A percentile compares a stretch with the other conserved stretches of the same genome.
phyloP scores from a whole-genome alignment of 345 rosid species.

The Citrus cavaleriei region DNA sequence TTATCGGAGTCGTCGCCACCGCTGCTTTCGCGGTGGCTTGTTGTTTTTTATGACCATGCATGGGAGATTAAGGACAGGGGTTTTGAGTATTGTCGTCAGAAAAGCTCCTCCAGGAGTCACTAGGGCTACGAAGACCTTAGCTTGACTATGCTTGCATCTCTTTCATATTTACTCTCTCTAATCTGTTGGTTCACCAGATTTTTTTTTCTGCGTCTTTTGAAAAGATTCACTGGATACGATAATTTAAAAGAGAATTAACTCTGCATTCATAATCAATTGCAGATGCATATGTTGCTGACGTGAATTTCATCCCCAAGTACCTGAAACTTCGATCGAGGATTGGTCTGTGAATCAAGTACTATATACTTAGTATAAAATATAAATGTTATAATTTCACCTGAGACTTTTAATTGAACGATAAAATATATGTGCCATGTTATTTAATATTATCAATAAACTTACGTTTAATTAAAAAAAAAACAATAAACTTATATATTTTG shows the following conservation, averaged over 20 bases:
- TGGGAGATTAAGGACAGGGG: constrained; percentile 45
- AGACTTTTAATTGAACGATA: not conserved
- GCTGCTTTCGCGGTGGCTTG: constrained; percentile 18
- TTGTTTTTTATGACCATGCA: constrained; percentile 26
- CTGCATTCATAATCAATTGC: too few species aligned
- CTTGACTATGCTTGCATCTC: constrained; percentile 41
- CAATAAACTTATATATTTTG: too few species aligned
- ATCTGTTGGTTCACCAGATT: constrained; percentile 21
- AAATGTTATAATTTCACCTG: not conserved
- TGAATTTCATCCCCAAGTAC: constrained; percentile 60
- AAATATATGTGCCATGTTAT: too few species aligned
- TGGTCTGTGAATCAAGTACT: constrained; percentile 43
- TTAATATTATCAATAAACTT: too few species aligned
- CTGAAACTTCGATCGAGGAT: constrained; percentile 69
- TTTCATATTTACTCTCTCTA: constrained; percentile 48
- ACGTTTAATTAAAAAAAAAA: too few species aligned
- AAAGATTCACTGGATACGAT: too few species aligned
- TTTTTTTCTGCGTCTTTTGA: too few species aligned
- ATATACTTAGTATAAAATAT: not conserved
- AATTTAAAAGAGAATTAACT: too few species aligned
- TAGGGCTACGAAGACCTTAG: constrained; percentile 60
- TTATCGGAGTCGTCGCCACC: constrained; percentile 23
- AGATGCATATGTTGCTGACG: constrained; percentile 67
- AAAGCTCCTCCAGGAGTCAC: constrained; percentile 65
- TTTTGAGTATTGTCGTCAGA: constrained; percentile 69